Percentiles rank a stretch among this genome's conserved stretches.
Evolutionary conservation across 208 protist species (phyloP).

Genomic region (Crithidia sp.): DNA sequence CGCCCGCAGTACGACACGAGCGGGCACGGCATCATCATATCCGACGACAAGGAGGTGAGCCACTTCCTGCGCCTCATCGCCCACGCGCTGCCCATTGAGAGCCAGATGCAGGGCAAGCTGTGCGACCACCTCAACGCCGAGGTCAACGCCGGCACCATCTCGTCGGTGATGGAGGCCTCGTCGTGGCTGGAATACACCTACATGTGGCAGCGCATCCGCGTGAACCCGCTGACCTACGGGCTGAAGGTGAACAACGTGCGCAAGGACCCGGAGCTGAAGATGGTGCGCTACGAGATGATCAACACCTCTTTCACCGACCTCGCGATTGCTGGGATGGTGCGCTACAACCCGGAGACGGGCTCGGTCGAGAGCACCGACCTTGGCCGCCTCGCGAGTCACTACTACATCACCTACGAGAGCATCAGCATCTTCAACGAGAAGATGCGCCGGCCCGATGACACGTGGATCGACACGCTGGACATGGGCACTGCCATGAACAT

Average conservation of each 20-base stretch:
- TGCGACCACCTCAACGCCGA: slow-evolving; percentile 99
- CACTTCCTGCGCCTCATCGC: slow-evolving; percentile 96
- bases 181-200: slow-evolving; percentile 99
- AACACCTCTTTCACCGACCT: slow-evolving; percentile 94
- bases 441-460: slow-evolving; percentile 82
- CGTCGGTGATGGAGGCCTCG: slow-evolving; percentile 94
- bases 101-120: slow-evolving; percentile 91
- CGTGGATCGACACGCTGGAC: slow-evolving; percentile 85
- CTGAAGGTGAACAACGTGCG: slow-evolving; percentile 92
- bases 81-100: slow-evolving; percentile 97
- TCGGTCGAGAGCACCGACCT: slow-evolving; percentile 95
- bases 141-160: slow-evolving; percentile 97
- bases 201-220: slow-evolving; percentile 96
- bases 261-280: slow-evolving; percentile 91
- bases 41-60: slow-evolving; percentile 95
- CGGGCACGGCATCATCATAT: slow-evolving; percentile 98
- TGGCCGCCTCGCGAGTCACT: slow-evolving; percentile 97
- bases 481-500: slow-evolving; percentile 94
- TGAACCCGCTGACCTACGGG: slow-evolving; percentile 97
- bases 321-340: slow-evolving; percentile 94
- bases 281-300: slow-evolving; percentile 94
- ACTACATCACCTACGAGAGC: slow-evolving; percentile 97
- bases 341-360: slow-evolving; percentile 98
- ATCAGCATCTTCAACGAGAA: slow-evolving; percentile 96
- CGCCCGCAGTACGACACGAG: slow-evolving; percentile 98